Evolutionary conservation across 2,329 filamentous ascomycete species (phyloP).

Genomic region (Alternaria atra): DNA sequence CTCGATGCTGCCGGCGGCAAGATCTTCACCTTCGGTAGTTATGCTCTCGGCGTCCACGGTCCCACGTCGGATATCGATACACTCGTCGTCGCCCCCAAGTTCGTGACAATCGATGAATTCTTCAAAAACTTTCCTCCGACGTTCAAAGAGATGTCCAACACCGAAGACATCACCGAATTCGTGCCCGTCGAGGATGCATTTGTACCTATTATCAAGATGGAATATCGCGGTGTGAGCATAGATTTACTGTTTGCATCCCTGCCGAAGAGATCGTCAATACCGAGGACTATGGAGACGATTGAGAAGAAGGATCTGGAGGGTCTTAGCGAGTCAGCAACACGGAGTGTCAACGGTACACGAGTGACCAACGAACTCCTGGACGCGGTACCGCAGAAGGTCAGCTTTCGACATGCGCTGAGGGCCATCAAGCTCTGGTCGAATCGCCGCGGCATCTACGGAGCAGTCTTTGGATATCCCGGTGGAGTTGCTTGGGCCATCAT

Average conservation of each 20-base stretch:
- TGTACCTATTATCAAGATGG: constrained; percentile 97
- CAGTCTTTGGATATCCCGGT: constrained; percentile 95
- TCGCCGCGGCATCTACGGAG: constrained; percentile 89
- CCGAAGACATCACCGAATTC: constrained; percentile 83
- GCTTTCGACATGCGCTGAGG: constrained; percentile 87
- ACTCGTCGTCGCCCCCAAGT: constrained; percentile 88
- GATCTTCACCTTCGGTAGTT: constrained; percentile 96
- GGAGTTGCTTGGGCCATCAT: constrained; percentile 99
- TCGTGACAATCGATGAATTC: constrained; percentile 89
- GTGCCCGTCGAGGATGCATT: constrained; percentile 88
- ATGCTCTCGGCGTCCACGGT: constrained; percentile 90
- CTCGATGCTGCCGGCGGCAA: constrained; percentile 88
- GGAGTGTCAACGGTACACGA: constrained; percentile 91
- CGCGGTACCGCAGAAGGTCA: constrained; percentile 86
- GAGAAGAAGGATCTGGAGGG: constrained; percentile 87
- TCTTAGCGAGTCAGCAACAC: constrained; percentile 84
- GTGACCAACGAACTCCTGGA: constrained; percentile 92
- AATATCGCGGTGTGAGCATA: constrained; percentile 89
- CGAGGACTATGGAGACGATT: constrained; percentile 73
- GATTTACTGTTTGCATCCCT: constrained; percentile 77
- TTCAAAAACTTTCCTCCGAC: constrained; percentile 87
- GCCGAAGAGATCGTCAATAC: constrained; percentile 52
- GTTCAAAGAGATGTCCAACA: constrained; percentile 77
- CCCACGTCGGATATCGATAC: constrained; percentile 98
- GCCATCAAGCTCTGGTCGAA: constrained; percentile 98